A percentile compares a stretch with the other conserved stretches of the same genome.
These are phyloP conservation scores for Naganishia sp. DNA, from an alignment of 1,284 basidiomycete genomes.

Conservation along the genomic window DNA sequence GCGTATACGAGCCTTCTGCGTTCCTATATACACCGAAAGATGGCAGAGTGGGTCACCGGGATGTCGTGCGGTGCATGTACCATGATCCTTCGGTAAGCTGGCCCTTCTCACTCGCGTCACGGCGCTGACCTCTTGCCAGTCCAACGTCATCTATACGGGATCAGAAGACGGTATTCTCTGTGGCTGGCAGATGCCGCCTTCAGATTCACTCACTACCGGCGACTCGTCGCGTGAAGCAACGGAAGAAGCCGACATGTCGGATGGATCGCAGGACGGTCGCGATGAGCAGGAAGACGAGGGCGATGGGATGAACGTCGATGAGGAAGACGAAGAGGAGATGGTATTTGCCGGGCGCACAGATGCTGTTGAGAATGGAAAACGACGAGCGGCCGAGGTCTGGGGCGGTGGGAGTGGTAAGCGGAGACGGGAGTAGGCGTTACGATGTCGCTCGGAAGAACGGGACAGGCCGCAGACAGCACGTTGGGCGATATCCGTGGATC, in stretches of 20 bases:
- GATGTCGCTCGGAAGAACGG: no score
- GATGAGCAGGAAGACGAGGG: conserved; percentile 41
- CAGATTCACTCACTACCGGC: conserved; percentile 34
- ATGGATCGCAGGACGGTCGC: conserved; percentile 42
- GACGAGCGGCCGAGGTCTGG: conserved; percentile 28
- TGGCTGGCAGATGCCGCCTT: conserved; percentile 47
- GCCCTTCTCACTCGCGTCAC: not conserved
- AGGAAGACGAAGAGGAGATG: conserved; percentile 34
- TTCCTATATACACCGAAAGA: conserved; percentile 42
- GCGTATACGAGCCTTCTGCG: conserved; percentile 44
- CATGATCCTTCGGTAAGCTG: conserved; percentile 42
- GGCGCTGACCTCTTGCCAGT: conserved; percentile 27
- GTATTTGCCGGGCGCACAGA: conserved; percentile 31
- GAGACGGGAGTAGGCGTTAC: conserved; percentile 14
- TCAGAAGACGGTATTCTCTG: conserved; percentile 53
- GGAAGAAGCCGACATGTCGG: conserved; percentile 42
- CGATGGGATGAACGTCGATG: conserved; percentile 29
- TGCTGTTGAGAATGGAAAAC: conserved; percentile 28
- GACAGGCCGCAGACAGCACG: no score
- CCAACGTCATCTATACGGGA: conserved; percentile 53
- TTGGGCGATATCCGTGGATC: no score
- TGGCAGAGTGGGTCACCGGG: conserved; percentile 42
- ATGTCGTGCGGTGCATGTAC: conserved; percentile 51
- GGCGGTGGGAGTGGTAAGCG: conserved; percentile 26
- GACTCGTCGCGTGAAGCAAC: conserved; percentile 49